phyloP scores from a whole-genome alignment of 306 rosid species.

The Corylus heterophylla region DNA sequence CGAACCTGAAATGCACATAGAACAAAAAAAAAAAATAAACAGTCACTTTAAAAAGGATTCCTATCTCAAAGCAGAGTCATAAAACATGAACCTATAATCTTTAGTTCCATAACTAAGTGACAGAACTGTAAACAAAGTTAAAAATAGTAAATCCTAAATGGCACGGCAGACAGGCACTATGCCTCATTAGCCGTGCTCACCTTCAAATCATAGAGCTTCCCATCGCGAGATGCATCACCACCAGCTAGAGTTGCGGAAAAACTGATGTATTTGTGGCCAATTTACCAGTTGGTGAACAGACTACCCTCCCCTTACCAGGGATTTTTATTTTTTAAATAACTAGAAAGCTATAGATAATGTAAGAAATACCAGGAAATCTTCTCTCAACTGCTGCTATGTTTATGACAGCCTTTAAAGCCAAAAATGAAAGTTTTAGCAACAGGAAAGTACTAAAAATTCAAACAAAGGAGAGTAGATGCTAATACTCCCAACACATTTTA shows the following conservation, averaged over 20 bases:
- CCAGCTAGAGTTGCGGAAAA: slow-evolving; percentile 94
- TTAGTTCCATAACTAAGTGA: slow-evolving; percentile 21
- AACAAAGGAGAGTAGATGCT: slow-evolving; percentile 62
- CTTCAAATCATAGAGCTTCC: slow-evolving; percentile 90
- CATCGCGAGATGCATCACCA: slow-evolving; percentile 95
- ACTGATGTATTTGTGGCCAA: slow-evolving; percentile 84
- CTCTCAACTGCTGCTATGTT: slow-evolving; percentile 66
- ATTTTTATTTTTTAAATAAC: slow-evolving; percentile 43
- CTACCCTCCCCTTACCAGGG: slow-evolving; percentile 99
- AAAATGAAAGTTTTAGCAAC: slow-evolving; percentile 68
- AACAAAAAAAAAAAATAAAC: slow-evolving; percentile 20
- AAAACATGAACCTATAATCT: neutral
- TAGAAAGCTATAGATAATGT: slow-evolving; percentile 51
- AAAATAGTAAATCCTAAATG: slow-evolving; percentile 68
- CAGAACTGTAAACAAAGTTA: slow-evolving; percentile 19
- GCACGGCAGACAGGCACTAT: slow-evolving; percentile 99
- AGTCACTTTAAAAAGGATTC: slow-evolving; percentile 29
- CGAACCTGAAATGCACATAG: slow-evolving; percentile 62
- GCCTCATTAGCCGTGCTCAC: slow-evolving; percentile 99
- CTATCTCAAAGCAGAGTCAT: slow-evolving; percentile 22
- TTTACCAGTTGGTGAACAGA: slow-evolving; percentile 72
- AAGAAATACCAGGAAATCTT: slow-evolving; percentile 74
- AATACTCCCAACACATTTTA: slow-evolving; percentile 81
- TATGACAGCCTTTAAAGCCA: slow-evolving; percentile 66
- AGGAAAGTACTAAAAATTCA: slow-evolving; percentile 53